Conservation (phyloP, 2,329 filamentous ascomycete genomes). For the Paecilomyces sp. region DNA sequence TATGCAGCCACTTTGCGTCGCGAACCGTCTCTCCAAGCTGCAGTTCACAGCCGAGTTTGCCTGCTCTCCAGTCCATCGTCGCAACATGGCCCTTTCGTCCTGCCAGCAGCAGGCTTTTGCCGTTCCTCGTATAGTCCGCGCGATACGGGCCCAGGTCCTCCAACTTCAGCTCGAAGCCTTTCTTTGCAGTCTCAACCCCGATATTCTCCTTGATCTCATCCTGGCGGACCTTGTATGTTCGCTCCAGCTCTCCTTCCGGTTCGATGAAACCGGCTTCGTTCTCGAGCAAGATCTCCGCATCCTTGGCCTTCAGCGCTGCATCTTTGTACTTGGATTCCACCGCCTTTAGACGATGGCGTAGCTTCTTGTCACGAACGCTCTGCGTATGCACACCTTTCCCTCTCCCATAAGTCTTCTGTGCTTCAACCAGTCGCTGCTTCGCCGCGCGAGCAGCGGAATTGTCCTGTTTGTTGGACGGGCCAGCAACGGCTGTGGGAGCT, state of each 20-base stretch:
- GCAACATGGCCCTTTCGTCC: conserved; percentile 92
- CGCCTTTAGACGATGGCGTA: conserved; percentile 69
- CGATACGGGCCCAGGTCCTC: conserved; percentile 78
- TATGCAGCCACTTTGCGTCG: conserved; percentile 87
- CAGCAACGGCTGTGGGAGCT: conserved; percentile 18
- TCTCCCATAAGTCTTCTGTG: conserved; percentile 74
- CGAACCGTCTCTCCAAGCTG: conserved; percentile 86
- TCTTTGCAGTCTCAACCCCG: conserved; percentile 77
- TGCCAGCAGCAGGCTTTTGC: conserved; percentile 74
- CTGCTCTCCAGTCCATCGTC: conserved; percentile 92
- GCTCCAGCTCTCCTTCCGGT: conserved; percentile 78
- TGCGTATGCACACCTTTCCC: conserved; percentile 68
- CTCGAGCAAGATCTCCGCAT: conserved; percentile 90
- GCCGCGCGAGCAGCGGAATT: conserved; percentile 28
- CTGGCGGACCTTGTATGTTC: conserved; percentile 88
- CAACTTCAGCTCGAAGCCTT: conserved; percentile 83
- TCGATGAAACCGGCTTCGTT: conserved; percentile 81
- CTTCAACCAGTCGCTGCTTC: conserved; percentile 39
- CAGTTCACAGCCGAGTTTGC: conserved; percentile 83
- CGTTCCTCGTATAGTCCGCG: conserved; percentile 84
- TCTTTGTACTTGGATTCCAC: conserved; percentile 78
- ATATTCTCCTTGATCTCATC: conserved; percentile 72
- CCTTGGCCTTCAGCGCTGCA: conserved; percentile 77
- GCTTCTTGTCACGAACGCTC: conserved; percentile 78
- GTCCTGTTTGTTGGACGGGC: conserved; percentile 11